Base-by-base conservation (phyloP, 305 asterid species). In the Salvia sclarea region DNA sequence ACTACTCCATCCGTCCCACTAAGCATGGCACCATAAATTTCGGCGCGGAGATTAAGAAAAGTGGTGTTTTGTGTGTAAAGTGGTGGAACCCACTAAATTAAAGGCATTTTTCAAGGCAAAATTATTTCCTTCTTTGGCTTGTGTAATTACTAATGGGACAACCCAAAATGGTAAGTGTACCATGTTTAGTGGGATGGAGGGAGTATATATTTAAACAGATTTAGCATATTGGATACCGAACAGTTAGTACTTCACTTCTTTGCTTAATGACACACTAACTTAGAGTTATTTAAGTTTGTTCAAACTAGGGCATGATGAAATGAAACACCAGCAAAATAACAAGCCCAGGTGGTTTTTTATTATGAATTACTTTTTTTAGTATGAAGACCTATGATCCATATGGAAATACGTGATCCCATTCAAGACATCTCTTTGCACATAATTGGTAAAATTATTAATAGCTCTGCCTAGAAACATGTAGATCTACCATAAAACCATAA, bases 261-360 rank as follows among this genome's bases (percentile, higher is more conserved):
- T 61, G 8, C 13, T 33, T 10, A 35, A 22, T 18, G 11, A 48
- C 44, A 48, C 33, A 61, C n/a, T 44, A 40, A 14, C 31, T 20
- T 16, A 48, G 45, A 25, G 25, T 69, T 68, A 57, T 63, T 63
- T 53, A 13, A 40, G 8, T 0, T 11, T 5, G 35, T 12, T 20
- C 21, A 72, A 54, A 49, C 30, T 71, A 41, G 57, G 43, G 30
- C 64, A 8, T 20, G 30, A 53, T 47, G 24, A 52, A 52, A 22
- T 35, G 22, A 17, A 22, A n/a, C n/a, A n/a, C n/a, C 40, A 38
- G 21, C 35, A 21, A 30, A 50, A 22, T 21, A 16, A 52, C 9
- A 52, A 52, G 17, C 35, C n/a, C 35, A 4, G 31, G 30, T 48
- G 3, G 55, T 48, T 48, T 18, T 48, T 18, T 9, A 37, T 37